These are phyloP conservation scores for Eragrostis curvula DNA, from an alignment of 176 grass and related monocot genomes.

Conservation along the genomic window DNA sequence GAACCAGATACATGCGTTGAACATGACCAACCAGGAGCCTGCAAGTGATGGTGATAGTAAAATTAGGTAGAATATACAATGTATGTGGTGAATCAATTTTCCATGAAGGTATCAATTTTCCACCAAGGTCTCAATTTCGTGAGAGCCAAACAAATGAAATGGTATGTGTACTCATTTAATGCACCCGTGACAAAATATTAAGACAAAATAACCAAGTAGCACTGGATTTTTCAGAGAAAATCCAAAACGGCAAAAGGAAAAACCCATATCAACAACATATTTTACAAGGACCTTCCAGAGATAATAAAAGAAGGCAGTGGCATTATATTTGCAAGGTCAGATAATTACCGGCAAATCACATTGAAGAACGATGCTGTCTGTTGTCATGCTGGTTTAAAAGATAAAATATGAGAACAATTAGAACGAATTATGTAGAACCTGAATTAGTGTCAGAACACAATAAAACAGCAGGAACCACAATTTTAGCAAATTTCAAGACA, in stretches of 20 bases:
- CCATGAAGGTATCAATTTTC: neutral
- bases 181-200: neutral
- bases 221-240: neutral
- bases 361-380: conserved; percentile 61
- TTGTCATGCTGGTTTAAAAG: conserved; percentile 66
- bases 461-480: conserved; percentile 9
- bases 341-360: conserved; percentile 85
- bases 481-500: conserved; percentile 38
- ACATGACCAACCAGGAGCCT: conserved; percentile 90
- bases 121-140: neutral
- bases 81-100: neutral
- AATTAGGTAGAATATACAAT: neutral
- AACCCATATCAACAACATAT: neutral
- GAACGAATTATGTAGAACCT: conserved; percentile 5
- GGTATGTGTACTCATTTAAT: neutral
- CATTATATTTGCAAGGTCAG: conserved; percentile 19
- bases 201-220: neutral
- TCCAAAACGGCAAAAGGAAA: neutral
- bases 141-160: neutral
- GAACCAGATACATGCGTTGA: conserved; percentile 49
- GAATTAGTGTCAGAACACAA: conserved; percentile 16
- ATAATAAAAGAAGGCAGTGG: neutral
- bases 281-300: neutral
- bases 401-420: conserved; percentile 34
- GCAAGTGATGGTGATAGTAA: conserved; percentile 7